phyloP scores from a whole-genome alignment of 2,329 filamentous ascomycete species.

The Trichoderma endophyticum region DNA sequence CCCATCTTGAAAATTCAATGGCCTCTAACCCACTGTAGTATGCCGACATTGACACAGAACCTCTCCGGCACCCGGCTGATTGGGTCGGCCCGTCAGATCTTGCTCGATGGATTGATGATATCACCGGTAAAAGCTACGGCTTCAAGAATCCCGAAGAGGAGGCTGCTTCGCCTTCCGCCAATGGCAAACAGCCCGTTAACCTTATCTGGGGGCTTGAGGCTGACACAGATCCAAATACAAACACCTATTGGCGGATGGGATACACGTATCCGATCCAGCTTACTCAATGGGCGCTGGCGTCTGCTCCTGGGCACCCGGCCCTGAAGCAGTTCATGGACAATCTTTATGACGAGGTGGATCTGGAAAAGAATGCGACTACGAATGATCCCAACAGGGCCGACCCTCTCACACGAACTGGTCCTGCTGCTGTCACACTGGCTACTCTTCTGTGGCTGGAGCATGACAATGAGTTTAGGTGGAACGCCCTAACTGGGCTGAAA shows the following conservation, averaged over 20 bases:
- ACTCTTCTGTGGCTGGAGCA: constrained; percentile 24
- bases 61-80: constrained; percentile 23
- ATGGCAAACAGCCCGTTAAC: constrained; percentile 22
- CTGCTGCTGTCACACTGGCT: constrained; percentile 25
- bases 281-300: constrained; percentile 28
- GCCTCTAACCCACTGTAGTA: constrained; percentile 20
- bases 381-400: constrained; percentile 18
- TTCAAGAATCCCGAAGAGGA: neutral
- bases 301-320: constrained; percentile 24
- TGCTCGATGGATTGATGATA: constrained; percentile 22
- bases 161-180: neutral
- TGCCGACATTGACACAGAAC: constrained; percentile 27
- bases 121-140: constrained; percentile 22
- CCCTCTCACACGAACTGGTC: constrained; percentile 25
- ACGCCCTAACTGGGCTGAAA: constrained; percentile 23
- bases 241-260: constrained; percentile 28
- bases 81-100: constrained; percentile 25
- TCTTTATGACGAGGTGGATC: constrained; percentile 9
- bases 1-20: neutral
- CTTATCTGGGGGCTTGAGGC: constrained; percentile 27
- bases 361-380: neutral
- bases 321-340: constrained; percentile 24
- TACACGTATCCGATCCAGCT: constrained; percentile 27
- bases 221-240: constrained; percentile 24
- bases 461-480: constrained; percentile 25